Conservation (phyloP, 129 eudicot species). For the Logfia minima region DNA sequence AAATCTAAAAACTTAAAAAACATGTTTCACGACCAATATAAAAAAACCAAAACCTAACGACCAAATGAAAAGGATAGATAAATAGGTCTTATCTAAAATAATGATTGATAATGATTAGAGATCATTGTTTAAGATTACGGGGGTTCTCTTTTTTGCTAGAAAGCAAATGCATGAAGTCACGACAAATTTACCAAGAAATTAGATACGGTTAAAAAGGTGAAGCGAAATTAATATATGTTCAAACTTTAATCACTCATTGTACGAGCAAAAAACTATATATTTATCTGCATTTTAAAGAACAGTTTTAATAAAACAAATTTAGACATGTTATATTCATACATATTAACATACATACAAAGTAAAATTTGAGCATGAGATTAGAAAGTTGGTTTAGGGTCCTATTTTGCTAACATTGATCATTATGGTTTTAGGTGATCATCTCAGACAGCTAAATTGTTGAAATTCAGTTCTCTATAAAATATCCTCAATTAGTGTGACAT, state of each 20-base stretch:
- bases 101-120: background rate
- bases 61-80: background rate
- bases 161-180: slow-evolving; percentile 11
- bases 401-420: slow-evolving; percentile 27
- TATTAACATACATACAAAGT: background rate
- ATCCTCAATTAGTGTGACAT: background rate
- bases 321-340: too few relatives aligned
- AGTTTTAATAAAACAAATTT: too few relatives aligned
- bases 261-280: background rate
- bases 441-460: background rate
- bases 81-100: background rate
- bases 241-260: slow-evolving; percentile 23
- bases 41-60: background rate
- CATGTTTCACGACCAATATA: background rate
- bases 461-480: background rate
- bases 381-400: slow-evolving; percentile 25
- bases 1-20: too few relatives aligned
- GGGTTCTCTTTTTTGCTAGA: background rate
- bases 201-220: too few relatives aligned
- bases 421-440: slow-evolving; percentile 23
- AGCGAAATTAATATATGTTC: background rate
- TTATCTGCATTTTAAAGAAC: too few relatives aligned
- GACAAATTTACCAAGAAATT: slow-evolving; percentile 30
- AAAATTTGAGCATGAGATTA: slow-evolving; percentile 28
- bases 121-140: background rate